phyloP scores from a whole-genome alignment of 805 yeast species.

The Lipomyces mesembrius region DNA sequence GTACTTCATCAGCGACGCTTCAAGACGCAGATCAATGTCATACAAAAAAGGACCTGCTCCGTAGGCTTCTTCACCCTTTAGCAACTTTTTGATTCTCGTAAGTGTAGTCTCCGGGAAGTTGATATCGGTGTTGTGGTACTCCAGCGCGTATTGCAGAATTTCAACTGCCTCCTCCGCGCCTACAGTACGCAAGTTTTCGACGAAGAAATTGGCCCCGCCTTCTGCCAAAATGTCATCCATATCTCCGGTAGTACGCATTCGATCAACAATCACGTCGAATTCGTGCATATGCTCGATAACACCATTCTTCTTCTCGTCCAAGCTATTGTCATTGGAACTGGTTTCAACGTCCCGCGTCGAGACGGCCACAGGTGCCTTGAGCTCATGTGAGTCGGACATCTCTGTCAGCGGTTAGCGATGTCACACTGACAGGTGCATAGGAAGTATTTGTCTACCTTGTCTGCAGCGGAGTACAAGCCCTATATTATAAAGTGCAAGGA shows the following conservation, averaged over 20 bases:
- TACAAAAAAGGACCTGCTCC: conserved; percentile 24
- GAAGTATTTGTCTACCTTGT: no score
- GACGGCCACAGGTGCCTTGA: not conserved
- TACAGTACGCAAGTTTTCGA: conserved; percentile 49
- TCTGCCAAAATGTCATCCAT: conserved; percentile 31
- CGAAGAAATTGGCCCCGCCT: conserved; percentile 47
- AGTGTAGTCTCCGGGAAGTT: conserved; percentile 52
- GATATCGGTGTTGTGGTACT: conserved; percentile 51
- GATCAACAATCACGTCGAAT: conserved; percentile 21
- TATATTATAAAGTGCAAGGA: no score
- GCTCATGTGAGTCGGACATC: not conserved
- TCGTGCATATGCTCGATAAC: conserved; percentile 13
- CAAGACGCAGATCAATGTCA: conserved; percentile 48
- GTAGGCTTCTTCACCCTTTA: conserved; percentile 42
- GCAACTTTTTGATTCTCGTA: conserved; percentile 43
- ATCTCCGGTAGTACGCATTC: conserved; percentile 35
- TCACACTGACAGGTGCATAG: no score
- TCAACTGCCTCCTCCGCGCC: conserved; percentile 47
- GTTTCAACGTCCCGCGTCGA: not conserved
- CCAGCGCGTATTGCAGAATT: conserved; percentile 48
- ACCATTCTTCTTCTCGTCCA: conserved; percentile 18
- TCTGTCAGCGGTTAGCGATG: no score
- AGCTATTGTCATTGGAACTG: conserved; percentile 12
- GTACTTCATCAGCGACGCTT: conserved; percentile 50
- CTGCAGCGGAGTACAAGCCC: no score